Base-by-base conservation (phyloP, 139 green algal genomes). In the Parachlorella kessleri region DNA sequence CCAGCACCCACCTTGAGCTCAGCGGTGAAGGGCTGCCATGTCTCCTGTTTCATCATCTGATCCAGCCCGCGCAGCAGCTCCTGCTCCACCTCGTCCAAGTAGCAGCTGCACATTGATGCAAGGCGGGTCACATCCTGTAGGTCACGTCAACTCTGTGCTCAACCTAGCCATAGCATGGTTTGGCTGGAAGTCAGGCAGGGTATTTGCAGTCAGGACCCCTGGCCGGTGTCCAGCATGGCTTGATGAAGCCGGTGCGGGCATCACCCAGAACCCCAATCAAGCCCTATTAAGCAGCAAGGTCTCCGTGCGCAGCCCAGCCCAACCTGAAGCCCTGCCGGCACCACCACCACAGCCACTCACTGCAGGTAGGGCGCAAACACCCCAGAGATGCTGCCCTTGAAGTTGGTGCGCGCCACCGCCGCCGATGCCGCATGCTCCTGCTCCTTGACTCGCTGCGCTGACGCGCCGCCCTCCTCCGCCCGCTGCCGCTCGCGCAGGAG, bases 291-390 rank as follows among this genome's bases (percentile, higher is more conserved):
- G n/a, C n/a, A n/a, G n/a, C n/a, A n/a, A n/a, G n/a, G n/a, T n/a
- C n/a, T n/a, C n/a, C n/a, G n/a, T n/a, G n/a, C n/a, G n/a, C n/a
- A n/a, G n/a, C n/a, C n/a, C n/a, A n/a, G n/a, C n/a, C n/a, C n/a
- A n/a, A n/a, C n/a, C n/a, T n/a, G n/a, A n/a, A n/a, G n/a, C n/a
- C n/a, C n/a, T n/a, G n/a, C n/a, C n/a, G n/a, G n/a, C n/a, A n/a
- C n/a, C n/a, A n/a, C n/a, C n/a, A n/a, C n/a, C 48, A 33, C 2
- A 21, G 23, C 64, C 2, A 64, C 65, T 38, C 80, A 88, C 78
- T 72, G 69, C 55, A 98, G 76, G 83, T 97, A 91, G 63, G 87
- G 87, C 80, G 90, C 87, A 75, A 98, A 97, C 30, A 90, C 88
- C 14, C 73, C 72, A 30, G 89, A 94, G 55, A 98, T 96, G 78